Evolutionary conservation across 1,284 basidiomycete species (phyloP).

Genomic region (Sanghuangporus weigelae): DNA sequence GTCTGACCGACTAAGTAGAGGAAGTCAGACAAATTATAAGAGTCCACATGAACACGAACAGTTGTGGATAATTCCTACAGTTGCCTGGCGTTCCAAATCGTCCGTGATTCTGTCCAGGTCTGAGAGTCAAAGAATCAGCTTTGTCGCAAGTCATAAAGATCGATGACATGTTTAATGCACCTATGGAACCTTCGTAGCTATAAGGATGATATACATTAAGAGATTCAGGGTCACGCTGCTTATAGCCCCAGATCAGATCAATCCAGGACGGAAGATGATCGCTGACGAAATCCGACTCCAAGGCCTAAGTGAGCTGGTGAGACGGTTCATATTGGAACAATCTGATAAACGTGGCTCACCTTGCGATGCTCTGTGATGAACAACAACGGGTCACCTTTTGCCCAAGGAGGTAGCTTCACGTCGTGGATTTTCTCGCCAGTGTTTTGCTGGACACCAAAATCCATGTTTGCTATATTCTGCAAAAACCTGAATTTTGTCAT

Average conservation of each 20-base stretch:
- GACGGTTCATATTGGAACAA: slow-evolving; percentile 3
- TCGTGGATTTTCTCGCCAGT: slow-evolving; percentile 82
- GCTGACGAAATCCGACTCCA: slow-evolving; percentile 89
- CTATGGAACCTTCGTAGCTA: slow-evolving; percentile 90
- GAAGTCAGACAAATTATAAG: slow-evolving; percentile 7
- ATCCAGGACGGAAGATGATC: slow-evolving; percentile 88
- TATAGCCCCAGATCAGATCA: slow-evolving; percentile 86
- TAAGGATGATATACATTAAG: slow-evolving; percentile 92
- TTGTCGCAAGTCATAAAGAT: neutral
- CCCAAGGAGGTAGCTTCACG: slow-evolving; percentile 91
- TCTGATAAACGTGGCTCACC: slow-evolving; percentile 32
- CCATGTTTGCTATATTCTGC: slow-evolving; percentile 67
- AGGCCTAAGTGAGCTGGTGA: slow-evolving; percentile 48
- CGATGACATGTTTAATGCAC: slow-evolving; percentile 31
- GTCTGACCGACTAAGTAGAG: slow-evolving; percentile 75
- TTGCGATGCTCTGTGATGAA: slow-evolving; percentile 82
- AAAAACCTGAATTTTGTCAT: slow-evolving; percentile 46
- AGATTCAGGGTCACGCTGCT: slow-evolving; percentile 76
- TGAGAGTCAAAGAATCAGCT: slow-evolving; percentile 25
- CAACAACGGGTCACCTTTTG: slow-evolving; percentile 76
- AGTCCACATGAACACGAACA: slow-evolving; percentile 41
- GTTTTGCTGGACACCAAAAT: slow-evolving; percentile 82
- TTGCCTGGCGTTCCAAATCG: slow-evolving; percentile 84
- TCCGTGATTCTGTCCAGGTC: slow-evolving; percentile 84
- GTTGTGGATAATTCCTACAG: slow-evolving; percentile 94